Percentiles rank a stretch among this genome's conserved stretches.
These are phyloP conservation scores for Teratosphaeriaceae sp. DNA, from an alignment of 2,329 filamentous ascomycete species.

Conservation along the genomic window DNA sequence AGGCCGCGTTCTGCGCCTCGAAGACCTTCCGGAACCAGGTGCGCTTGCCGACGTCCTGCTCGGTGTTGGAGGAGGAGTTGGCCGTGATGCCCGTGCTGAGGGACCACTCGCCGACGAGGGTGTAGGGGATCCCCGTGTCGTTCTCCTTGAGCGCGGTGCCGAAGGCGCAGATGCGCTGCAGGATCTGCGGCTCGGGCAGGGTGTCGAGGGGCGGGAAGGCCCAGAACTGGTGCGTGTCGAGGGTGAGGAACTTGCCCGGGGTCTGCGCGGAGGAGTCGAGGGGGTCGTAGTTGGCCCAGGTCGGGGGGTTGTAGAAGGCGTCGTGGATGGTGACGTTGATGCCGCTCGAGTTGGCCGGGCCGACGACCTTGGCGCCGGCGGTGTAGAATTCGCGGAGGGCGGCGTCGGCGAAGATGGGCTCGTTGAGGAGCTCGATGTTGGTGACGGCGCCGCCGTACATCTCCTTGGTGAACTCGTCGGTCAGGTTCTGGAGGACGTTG, in stretches of 20 bases:
- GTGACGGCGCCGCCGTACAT: conserved; percentile 17
- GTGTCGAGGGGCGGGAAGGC: conserved; percentile 19
- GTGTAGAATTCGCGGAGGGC: conserved; percentile 13
- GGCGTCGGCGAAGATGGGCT: conserved; percentile 12
- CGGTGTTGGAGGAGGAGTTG: not conserved
- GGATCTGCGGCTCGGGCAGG: conserved; percentile 11
- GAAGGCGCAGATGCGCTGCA: conserved; percentile 16
- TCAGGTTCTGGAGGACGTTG: conserved; percentile 18
- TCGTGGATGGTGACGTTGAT: conserved; percentile 19
- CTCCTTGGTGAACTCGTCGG: conserved; percentile 16
- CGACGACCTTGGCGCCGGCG: conserved; percentile 11
- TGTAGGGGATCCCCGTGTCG: conserved; percentile 11
- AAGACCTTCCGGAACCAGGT: conserved; percentile 18
- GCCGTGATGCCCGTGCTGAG: conserved; percentile 12
- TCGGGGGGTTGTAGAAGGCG: conserved; percentile 19
- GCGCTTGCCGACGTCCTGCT: conserved; percentile 11
- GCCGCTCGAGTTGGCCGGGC: conserved; percentile 8
- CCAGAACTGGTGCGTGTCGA: conserved; percentile 24
- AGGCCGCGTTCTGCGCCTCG: conserved; percentile 17
- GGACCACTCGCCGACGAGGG: conserved; percentile 18
- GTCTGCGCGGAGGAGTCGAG: conserved; percentile 4
- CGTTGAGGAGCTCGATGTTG: conserved; percentile 19
- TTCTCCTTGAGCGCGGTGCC: conserved; percentile 5
- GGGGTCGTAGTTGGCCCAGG: conserved; percentile 19
- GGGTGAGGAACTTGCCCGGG: conserved; percentile 7